Base-by-base conservation (phyloP, 2,329 filamentous ascomycete species). In the Botrytis porri region DNA sequence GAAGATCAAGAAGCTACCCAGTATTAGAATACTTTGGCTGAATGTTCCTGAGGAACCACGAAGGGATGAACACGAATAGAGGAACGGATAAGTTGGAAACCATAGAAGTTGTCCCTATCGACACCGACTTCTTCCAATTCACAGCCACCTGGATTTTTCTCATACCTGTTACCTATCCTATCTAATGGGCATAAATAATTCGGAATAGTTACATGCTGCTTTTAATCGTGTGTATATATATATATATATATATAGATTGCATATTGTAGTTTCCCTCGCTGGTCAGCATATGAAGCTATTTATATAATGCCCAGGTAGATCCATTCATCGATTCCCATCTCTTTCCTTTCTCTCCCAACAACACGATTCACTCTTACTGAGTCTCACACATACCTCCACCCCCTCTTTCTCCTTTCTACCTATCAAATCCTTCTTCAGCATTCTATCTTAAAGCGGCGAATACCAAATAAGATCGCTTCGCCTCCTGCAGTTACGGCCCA, bases 401-500 rank as follows among this genome's bases (percentile, higher is more conserved):
- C 45, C 45, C 35, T 37, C 45, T 57, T 54, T 41, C n/a, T 9
- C 60, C 69, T 22, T 48, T 71, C 41, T 43, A 25, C 51, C 54
- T 66, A 66, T 66, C 64, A 66, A 51, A 54, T 54, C 69, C 45
- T 64, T 71, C 69, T 71, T 64, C 69, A 51, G 37, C n/a, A 39
- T 64, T 71, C 45, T 57, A 37, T 45, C 0, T 71, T 39, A 71
- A 71, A 71, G 69, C 69, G 43, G 69, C 69, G 69, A 65, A 57
- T 69, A 61, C 70, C 70, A 22, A 69, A 69, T 61, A 57, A 72
- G 70, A 69, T 69, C 63, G 51, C 64, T 67, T 72, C 71, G 71
- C 71, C 71, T 73, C 64, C 65, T 73, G 71, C 71, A 73, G 71
- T 73, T 45, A 9, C 29, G 71, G 65, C 71, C 71, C 71, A 73